Conservation (phyloP, 345 rosid species). For the Aethionema arabicum region DNA sequence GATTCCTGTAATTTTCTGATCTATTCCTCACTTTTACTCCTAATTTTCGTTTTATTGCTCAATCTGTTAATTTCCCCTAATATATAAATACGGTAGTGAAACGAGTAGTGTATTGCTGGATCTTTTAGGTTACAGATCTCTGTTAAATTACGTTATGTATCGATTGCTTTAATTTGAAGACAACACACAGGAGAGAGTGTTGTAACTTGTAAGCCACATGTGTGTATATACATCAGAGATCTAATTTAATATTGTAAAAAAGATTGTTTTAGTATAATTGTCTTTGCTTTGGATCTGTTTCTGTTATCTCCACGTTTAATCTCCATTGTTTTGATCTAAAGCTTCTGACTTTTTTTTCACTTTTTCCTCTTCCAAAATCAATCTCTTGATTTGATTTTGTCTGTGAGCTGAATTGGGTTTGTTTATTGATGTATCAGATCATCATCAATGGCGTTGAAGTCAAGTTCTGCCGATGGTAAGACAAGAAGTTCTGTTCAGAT, state of each 20-base stretch:
- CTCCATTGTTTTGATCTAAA: conserved; percentile 1
- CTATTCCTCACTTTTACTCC: conserved; percentile 17
- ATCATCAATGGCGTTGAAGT: conserved; percentile 68
- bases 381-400: not conserved
- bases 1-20: conserved; percentile 29
- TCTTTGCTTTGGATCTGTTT: conserved; percentile 30
- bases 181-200: conserved; percentile 6
- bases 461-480: conserved; percentile 68
- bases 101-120: conserved; percentile 18
- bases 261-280: conserved; percentile 2
- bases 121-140: conserved; percentile 26
- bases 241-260: not conserved
- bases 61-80: conserved; percentile 16
- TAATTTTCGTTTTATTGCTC: conserved; percentile 11
- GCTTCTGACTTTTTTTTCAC: conserved; percentile 14
- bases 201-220: conserved; percentile 9
- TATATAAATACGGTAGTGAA: conserved; percentile 2
- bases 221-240: conserved; percentile 1
- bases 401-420: conserved; percentile 26
- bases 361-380: not conserved
- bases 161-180: conserved; percentile 29
- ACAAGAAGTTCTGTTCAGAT: conserved; percentile 87
- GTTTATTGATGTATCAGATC: conserved; percentile 30
- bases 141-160: conserved; percentile 20
- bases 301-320: not conserved